phyloP scores from a whole-genome alignment of 805 yeast genomes.

The Candida orba region DNA sequence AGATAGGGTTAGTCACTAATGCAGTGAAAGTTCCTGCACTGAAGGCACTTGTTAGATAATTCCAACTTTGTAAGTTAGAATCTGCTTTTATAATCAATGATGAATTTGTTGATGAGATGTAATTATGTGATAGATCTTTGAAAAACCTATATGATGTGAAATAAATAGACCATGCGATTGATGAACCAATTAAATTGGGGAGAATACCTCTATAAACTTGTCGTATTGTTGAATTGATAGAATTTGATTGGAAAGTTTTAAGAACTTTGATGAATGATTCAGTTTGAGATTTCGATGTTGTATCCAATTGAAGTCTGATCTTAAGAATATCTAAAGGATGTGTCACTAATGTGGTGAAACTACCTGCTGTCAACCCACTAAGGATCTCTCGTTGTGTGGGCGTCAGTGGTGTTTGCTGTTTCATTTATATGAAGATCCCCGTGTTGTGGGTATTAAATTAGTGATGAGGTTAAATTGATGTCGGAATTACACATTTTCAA shows the following conservation, averaged over 20 bases:
- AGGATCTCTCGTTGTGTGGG: conserved; percentile 40
- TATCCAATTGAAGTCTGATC: conserved; percentile 67
- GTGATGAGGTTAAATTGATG: neutral
- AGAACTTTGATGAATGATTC: conserved; percentile 23
- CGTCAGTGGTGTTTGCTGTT: neutral
- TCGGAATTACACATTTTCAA: too few relatives aligned
- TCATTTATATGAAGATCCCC: neutral
- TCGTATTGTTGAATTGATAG: neutral
- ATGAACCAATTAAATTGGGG: conserved; percentile 74
- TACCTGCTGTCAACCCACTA: conserved; percentile 78
- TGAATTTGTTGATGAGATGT: conserved; percentile 8
- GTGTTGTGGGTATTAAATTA: neutral
- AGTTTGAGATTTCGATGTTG: conserved; percentile 25
- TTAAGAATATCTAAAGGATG: conserved; percentile 90
- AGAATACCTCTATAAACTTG: conserved; percentile 19
- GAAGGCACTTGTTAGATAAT: conserved; percentile 49
- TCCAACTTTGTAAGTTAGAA: conserved; percentile 31
- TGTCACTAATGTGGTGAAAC: conserved; percentile 66
- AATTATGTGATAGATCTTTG: conserved; percentile 33
- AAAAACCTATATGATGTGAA: conserved; percentile 67
- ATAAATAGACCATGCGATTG: conserved; percentile 84
- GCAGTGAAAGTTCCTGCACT: conserved; percentile 74
- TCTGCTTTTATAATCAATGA: conserved; percentile 17
- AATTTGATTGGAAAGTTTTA: conserved; percentile 7
- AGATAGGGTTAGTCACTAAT: conserved; percentile 79